These are phyloP conservation scores for Hirsutella minnesotensis DNA, from an alignment of 2,329 filamentous ascomycete species.

Conservation along the genomic window DNA sequence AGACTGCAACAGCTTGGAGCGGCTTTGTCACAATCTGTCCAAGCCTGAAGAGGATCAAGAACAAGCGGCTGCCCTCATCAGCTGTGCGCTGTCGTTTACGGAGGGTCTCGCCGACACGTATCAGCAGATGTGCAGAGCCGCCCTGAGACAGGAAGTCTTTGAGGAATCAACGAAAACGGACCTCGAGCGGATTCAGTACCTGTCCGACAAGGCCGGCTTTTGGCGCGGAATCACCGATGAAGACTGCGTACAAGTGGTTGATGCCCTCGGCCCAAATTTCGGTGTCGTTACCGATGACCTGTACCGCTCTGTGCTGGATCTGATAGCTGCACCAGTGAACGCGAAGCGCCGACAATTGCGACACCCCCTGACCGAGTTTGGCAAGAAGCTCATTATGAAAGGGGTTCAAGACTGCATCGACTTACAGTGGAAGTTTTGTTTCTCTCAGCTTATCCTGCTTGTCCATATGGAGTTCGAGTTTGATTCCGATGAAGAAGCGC, in stretches of 20 bases:
- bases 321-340: slow-evolving; percentile 34
- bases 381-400: slow-evolving; percentile 60
- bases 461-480: slow-evolving; percentile 79
- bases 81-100: slow-evolving; percentile 58
- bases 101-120: slow-evolving; percentile 60
- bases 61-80: slow-evolving; percentile 50
- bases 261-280: slow-evolving; percentile 55
- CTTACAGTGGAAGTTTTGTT: slow-evolving; percentile 60
- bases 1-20: slow-evolving; percentile 67
- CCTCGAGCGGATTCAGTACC: slow-evolving; percentile 61
- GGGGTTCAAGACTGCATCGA: slow-evolving; percentile 70
- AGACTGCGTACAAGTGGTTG: slow-evolving; percentile 58
- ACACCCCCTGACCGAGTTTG: slow-evolving; percentile 59
- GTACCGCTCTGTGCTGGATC: slow-evolving; percentile 37
- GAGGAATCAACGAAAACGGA: slow-evolving; percentile 60
- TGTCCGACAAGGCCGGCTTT: slow-evolving; percentile 72
- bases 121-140: slow-evolving; percentile 52
- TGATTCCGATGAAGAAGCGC: slow-evolving; percentile 57
- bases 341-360: slow-evolving; percentile 32
- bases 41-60: slow-evolving; percentile 39
- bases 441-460: slow-evolving; percentile 72
- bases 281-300: slow-evolving; percentile 43
- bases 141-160: slow-evolving; percentile 61
- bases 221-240: slow-evolving; percentile 73
- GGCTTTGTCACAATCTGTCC: slow-evolving; percentile 56